Conservation (phyloP, 1,284 basidiomycete genomes). For the Malassezia brasiliensis region DNA sequence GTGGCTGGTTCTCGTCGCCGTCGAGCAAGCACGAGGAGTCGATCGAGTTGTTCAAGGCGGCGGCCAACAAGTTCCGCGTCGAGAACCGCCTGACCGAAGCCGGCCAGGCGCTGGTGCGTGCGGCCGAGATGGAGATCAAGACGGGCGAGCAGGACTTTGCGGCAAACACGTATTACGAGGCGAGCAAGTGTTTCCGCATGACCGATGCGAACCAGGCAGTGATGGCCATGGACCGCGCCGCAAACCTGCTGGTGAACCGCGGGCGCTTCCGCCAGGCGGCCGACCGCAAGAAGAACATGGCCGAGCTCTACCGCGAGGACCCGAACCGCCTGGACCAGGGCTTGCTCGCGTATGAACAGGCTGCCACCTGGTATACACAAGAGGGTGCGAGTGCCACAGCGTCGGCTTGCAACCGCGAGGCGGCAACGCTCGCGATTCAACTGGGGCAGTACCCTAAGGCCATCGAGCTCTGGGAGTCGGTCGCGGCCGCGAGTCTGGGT, state of each 20-base stretch:
- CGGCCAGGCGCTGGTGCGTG: conserved; percentile 56
- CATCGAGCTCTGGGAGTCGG: conserved; percentile 77
- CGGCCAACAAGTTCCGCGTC: conserved; percentile 89
- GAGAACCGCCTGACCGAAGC: conserved; percentile 83
- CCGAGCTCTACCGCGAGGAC: conserved; percentile 73
- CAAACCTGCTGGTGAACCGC: conserved; percentile 68
- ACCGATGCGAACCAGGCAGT: conserved; percentile 58
- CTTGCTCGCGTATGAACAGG: conserved; percentile 79
- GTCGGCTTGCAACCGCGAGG: conserved; percentile 88
- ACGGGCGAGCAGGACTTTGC: conserved; percentile 44
- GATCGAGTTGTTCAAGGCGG: conserved; percentile 83
- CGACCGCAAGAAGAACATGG: conserved; percentile 80
- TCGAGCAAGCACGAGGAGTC: conserved; percentile 59
- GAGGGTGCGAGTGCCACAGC: conserved; percentile 97
- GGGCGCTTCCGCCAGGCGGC: conserved; percentile 95
- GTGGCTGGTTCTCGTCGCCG: conserved; percentile 52
- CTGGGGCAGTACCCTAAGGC: conserved; percentile 74
- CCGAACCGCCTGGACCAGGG: conserved; percentile 65
- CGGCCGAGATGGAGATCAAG: conserved; percentile 43
- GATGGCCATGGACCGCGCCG: conserved; percentile 74
- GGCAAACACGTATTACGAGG: conserved; percentile 46
- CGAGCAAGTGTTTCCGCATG: conserved; percentile 46
- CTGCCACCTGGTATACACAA: conserved; percentile 93
- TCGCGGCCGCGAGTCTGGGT: conserved; percentile 72
- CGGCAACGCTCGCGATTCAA: conserved; percentile 86